These are phyloP conservation scores for Eremochloa ophiuroides DNA, from an alignment of 176 grass and related monocot genomes.

Conservation along the genomic window DNA sequence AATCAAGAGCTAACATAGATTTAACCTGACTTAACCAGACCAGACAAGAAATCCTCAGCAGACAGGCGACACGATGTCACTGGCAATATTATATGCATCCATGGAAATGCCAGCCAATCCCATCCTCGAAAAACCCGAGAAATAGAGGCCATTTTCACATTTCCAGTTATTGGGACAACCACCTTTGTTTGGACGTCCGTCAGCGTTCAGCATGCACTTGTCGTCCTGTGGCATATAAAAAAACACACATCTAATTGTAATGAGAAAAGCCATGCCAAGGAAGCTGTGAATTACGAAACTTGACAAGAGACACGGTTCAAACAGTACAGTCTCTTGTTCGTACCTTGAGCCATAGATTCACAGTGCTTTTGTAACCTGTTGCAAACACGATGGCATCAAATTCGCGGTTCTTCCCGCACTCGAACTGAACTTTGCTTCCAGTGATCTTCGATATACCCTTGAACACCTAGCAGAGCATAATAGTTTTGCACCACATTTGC, in stretches of 20 bases:
- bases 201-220: neutral
- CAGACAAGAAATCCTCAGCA: neutral
- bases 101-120: constrained; percentile 26
- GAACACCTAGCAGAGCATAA: neutral
- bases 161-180: constrained; percentile 34
- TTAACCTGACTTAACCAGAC: neutral
- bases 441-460: constrained; percentile 6
- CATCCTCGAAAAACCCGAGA: neutral
- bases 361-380: constrained; percentile 42
- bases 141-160: constrained; percentile 38
- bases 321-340: neutral
- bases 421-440: constrained; percentile 20
- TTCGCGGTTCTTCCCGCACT: neutral
- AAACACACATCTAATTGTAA: neutral
- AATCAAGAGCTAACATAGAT: neutral
- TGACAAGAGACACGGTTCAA: neutral
- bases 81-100: constrained; percentile 31
- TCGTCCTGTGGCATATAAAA: neutral
- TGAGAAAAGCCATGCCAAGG: neutral
- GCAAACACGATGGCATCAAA: constrained; percentile 49
- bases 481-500: neutral
- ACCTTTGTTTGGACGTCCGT: constrained; percentile 11
- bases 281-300: neutral
- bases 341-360: constrained; percentile 44
- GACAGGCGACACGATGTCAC: neutral